Evolutionary conservation across 2,329 filamentous ascomycete species (phyloP).

Genomic region (Leptodontidium sp.): DNA sequence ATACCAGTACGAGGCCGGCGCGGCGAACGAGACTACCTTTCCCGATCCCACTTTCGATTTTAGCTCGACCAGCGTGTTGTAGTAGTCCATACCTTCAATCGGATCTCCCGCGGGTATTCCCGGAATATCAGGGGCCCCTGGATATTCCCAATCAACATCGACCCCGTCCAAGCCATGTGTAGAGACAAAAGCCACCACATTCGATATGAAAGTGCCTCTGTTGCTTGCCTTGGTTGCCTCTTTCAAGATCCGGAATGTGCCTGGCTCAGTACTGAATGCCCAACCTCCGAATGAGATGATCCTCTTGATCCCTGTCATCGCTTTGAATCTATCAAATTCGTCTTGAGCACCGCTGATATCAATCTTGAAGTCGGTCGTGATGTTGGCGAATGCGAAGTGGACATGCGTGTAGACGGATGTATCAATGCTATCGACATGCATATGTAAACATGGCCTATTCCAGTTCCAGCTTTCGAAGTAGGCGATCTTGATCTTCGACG

Average conservation of each 20-base stretch:
- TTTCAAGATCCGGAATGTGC: constrained; percentile 51
- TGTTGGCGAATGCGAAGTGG: constrained; percentile 49
- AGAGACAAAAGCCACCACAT: constrained; percentile 48
- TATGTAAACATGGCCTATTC: constrained; percentile 44
- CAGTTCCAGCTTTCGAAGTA: constrained; percentile 49
- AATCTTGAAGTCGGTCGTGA: constrained; percentile 47
- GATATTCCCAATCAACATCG: constrained; percentile 50
- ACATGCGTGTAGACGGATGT: constrained; percentile 43
- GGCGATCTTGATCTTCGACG: constrained; percentile 38
- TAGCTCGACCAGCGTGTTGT: constrained; percentile 41
- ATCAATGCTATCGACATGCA: constrained; percentile 40
- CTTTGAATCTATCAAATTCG: constrained; percentile 48
- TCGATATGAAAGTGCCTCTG: constrained; percentile 45
- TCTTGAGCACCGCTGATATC: constrained; percentile 38
- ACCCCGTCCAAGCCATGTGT: constrained; percentile 47
- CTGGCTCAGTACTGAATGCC: constrained; percentile 51
- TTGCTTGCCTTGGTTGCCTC: constrained; percentile 48
- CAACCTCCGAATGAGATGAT: constrained; percentile 57
- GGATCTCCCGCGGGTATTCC: constrained; percentile 45
- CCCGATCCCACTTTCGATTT: not conserved
- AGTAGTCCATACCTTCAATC: constrained; percentile 48
- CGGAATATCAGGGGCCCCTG: constrained; percentile 47
- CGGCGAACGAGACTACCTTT: constrained; percentile 38
- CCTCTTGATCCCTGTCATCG: constrained; percentile 46
- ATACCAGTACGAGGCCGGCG: constrained; percentile 47